Evolutionary conservation across 305 asterid species (phyloP), one percentile per base, ranked within the genome.

Genomic region (Fraxinus xanthoxyloides): DNA sequence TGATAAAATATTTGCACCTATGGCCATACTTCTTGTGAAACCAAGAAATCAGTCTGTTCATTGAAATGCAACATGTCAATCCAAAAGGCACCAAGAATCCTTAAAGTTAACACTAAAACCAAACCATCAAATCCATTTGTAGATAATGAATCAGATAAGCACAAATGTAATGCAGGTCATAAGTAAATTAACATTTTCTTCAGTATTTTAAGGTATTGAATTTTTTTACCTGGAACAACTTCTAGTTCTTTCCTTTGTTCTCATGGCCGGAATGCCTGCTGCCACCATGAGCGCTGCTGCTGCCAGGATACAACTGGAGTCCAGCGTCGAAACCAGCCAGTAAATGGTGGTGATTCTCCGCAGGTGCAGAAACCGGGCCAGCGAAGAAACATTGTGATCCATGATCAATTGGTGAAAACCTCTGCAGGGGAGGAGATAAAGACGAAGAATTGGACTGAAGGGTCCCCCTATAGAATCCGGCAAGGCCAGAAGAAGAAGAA

Each of bases 401-500:
- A 86, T 5, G 67, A 56, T 90, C 93, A n/a, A 82, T 77, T 56
- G 81, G 79, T 10, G 93, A 72, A 83, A 89, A 88, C 89, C 97
- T 95, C 90, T 90, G 95, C 89, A 89, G 84, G 43, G 89, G 97
- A 86, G 97, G 97, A 77, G 84, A 46, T 65, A 87, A 76, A 79
- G 93, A 82, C 76, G 93, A 82, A 43, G 96, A 93, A 93, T 95
- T 95, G 98, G 98, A 95, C 98, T 95, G 98, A 95, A 95, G 98
- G 98, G 98, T 95, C 98, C 98, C 98, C 98, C 98, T 88, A 80
- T 90, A 89, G 90, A 84, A 90, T 84, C 92, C 93, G 86, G 91
- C 88, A 76, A 86, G 87, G 89, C 92, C 93, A 79, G 95, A 82
- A 30, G 95, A 82, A 84, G 87, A 83, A 61, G 88, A 87, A 30